Conservation (phyloP, 2,329 filamentous ascomycete genomes). For the Cryphonectria nitschkei region DNA sequence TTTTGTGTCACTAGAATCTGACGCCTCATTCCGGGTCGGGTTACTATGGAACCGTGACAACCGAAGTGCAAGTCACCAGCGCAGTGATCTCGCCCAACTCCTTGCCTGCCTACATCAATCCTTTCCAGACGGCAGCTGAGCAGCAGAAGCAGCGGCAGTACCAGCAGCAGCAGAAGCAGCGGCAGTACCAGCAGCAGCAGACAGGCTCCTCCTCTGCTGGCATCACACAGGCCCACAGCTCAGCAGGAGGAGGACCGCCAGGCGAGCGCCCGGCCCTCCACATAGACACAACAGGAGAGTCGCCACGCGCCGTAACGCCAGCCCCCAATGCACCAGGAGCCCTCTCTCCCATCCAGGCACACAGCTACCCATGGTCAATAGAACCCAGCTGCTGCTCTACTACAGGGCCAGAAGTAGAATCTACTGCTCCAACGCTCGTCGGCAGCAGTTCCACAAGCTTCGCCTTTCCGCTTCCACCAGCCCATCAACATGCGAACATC, state of each 20-base stretch:
- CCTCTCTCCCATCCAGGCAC: constrained; percentile 22
- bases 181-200: too few species aligned
- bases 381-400: constrained; percentile 14
- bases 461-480: background rate
- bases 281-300: constrained; percentile 26
- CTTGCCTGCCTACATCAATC: constrained; percentile 27
- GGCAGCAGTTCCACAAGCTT: constrained; percentile 1
- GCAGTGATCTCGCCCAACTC: constrained; percentile 23
- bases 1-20: constrained; percentile 24
- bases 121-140: constrained; percentile 26
- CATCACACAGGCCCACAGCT: constrained; percentile 30
- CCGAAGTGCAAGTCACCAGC: constrained; percentile 53
- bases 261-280: constrained; percentile 9
- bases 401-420: background rate
- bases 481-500: background rate
- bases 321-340: constrained; percentile 19
- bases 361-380: constrained; percentile 27
- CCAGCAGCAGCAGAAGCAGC: background rate
- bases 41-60: constrained; percentile 56
- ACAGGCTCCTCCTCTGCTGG: constrained; percentile 7
- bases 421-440: constrained; percentile 12
- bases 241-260: constrained; percentile 20
- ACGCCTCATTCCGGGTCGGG: constrained; percentile 32
- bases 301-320: constrained; percentile 23
- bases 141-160: constrained; percentile 32